These are phyloP conservation scores for Perkinsus chesapeaki DNA, from an alignment of 169 alveolate species.

Conservation along the genomic window DNA sequence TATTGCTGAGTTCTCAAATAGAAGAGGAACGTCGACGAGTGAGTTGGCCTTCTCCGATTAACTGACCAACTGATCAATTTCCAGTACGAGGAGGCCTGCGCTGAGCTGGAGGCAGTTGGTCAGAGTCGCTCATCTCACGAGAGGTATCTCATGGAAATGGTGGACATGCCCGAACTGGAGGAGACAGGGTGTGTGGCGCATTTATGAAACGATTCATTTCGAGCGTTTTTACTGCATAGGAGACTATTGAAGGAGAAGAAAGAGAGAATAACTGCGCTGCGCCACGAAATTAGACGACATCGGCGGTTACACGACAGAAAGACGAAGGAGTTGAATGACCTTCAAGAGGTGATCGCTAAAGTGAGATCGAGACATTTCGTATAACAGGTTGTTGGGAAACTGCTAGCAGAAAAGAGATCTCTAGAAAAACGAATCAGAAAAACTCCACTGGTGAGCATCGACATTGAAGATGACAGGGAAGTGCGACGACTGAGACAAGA, in stretches of 20 bases:
- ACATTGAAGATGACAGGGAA: neutral
- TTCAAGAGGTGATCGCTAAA: neutral
- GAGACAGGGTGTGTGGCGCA: neutral
- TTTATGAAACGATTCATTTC: neutral
- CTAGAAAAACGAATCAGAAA: neutral
- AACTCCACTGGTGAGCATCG: neutral
- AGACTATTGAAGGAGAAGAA: neutral
- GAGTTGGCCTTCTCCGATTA: neutral
- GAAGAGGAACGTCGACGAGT: neutral
- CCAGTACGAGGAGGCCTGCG: neutral
- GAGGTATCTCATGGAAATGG: neutral
- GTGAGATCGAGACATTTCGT: neutral
- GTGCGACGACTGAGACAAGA: neutral
- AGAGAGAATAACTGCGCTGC: neutral
- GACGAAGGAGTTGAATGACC: neutral
- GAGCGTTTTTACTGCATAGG: neutral
- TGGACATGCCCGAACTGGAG: neutral
- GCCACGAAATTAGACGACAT: neutral
- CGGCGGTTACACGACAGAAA: neutral
- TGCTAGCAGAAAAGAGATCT: neutral
- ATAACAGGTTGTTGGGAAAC: neutral
- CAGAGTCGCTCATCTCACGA: neutral
- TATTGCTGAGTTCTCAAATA: neutral
- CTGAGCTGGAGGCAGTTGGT: neutral
- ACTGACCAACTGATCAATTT: neutral